Evolutionary conservation across 352 stramenopile genomes (phyloP).

Genomic region (Blastocystis sp.): DNA sequence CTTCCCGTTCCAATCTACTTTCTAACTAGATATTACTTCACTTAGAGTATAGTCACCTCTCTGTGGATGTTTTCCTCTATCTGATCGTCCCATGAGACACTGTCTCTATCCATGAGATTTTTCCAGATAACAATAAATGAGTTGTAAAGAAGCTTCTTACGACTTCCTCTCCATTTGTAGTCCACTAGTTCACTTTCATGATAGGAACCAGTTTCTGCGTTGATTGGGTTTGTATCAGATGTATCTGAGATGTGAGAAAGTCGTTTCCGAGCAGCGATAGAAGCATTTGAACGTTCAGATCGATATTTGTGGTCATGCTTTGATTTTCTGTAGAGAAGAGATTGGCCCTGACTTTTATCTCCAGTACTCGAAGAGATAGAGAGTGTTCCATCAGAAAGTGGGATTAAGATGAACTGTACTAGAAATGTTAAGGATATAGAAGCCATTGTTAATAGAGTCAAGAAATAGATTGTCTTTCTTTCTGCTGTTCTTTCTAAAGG

Average conservation of each 20-base stretch:
- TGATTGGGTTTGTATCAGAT: not conserved
- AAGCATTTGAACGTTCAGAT: not conserved
- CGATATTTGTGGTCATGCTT: not conserved
- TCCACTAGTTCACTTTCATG: not conserved
- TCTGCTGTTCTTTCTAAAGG: not conserved
- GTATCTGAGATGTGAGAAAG: not conserved
- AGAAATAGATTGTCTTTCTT: not conserved
- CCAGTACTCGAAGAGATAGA: not conserved
- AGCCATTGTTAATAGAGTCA: not conserved
- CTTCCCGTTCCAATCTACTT: not conserved
- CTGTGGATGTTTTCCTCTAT: not conserved
- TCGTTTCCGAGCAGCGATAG: not conserved
- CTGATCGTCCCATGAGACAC: not conserved
- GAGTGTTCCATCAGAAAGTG: not conserved
- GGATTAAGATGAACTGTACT: not conserved
- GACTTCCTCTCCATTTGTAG: constrained; percentile 28
- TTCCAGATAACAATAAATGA: not conserved
- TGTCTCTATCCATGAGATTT: not conserved
- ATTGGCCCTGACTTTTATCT: not conserved
- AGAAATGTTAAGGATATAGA: constrained; percentile 28
- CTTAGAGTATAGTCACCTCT: not conserved
- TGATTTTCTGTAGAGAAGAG: not conserved
- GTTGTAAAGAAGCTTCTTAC: not conserved
- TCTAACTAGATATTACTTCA: not conserved
- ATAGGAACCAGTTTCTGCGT: not conserved